Evolutionary conservation across 352 stramenopile genomes (phyloP), one percentile per base, ranked within the genome.

Genomic region (Phytopythium delawarense): DNA sequence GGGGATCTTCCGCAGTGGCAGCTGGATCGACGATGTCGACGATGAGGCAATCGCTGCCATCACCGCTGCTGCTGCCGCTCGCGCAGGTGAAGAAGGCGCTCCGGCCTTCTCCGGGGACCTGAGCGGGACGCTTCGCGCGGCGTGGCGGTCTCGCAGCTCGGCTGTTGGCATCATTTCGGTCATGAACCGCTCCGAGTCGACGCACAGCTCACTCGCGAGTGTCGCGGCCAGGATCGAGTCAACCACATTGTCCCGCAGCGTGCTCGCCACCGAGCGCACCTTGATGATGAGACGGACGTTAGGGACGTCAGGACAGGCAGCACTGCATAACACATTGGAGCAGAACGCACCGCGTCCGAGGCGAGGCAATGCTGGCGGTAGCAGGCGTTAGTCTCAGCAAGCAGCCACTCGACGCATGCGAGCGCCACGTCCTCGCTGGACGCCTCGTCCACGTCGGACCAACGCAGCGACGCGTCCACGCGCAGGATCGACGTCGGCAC

Each of bases 371-470:
- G 75, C 61, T 89, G 77, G 15, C 65, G 40, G 58, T 78, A 87
- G 44, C 64, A 74, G 2, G 66, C 74, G 40, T 89, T 88, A 30
- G 79, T 82, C 67, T 89, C 81, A 1, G 68, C 69, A 18, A 91
- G 70, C 20, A 90, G 37, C 12, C 72, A 77, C 58, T 90, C 78
- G 28, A 88, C 44, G 44, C 75, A 71, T 3, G 57, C 66, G 12
- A 87, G 64, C 6, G 68, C 81, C 9, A 91, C 78, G 13, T 70
- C 74, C 32, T 91, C 79, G 53, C 79, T 88, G 59, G 83, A 76
- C 37, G 78, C 67, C 45, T 79, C 77, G 57, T 89, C 74, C 2
- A 72, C 68, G 12, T 39, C 44, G 6, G 61, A 40, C 16, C 82
- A 57, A 57, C 78, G 69, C 32, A 76, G 35, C 45, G 78, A 59